Base-by-base conservation (phyloP, 2,329 filamentous ascomycete genomes). In the Claviceps sp. region DNA sequence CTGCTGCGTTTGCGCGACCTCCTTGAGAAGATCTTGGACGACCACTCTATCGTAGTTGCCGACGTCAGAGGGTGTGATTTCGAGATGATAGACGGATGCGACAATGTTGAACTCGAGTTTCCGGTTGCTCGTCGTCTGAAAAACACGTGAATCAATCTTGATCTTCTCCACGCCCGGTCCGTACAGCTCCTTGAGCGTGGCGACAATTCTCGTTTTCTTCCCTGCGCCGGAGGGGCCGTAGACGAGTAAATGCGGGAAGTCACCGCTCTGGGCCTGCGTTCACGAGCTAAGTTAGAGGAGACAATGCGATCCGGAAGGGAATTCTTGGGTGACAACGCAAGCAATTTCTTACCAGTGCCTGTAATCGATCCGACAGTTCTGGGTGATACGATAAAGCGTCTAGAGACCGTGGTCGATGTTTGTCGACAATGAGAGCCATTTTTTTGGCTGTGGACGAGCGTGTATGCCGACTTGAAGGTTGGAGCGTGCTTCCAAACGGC, bases 41-140 rank as follows among this genome's bases (percentile, higher is more conserved):
- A 98, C 93, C 3, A 98, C 93, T 51, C 93, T 80, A 68, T 98
- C 93, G 63, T 96, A 96, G 67, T 86, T 95, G 55, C 91, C 93
- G 4, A 98, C 93, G 60, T 98, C 93, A 1, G 88, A 94, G 0
- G 93, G 93, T 7, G 93, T 98, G 64, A 98, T 98, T 68, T 98
- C 93, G 60, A 98, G 83, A 68, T 98, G 93, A 71, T 98, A 98
- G 57, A 96, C 83, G 0, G 91, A 97, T 45, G 90, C 83, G 51
- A 98, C 93, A 57, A 98, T 95, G 72, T 96, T 98, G 79, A 98
- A 98, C 71, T 98, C 93, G 61, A 98, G 84, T 70, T 98, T 98
- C 65, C 93, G 88, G 68, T 95, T 97, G 64, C 85, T 86, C 22
- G 82, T 90, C 1, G 93, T 97, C 69, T 95, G 90, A 73, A 98